These are phyloP conservation scores for Alternaria gansuensis DNA, from an alignment of 2,329 filamentous ascomycete genomes.

Conservation along the genomic window DNA sequence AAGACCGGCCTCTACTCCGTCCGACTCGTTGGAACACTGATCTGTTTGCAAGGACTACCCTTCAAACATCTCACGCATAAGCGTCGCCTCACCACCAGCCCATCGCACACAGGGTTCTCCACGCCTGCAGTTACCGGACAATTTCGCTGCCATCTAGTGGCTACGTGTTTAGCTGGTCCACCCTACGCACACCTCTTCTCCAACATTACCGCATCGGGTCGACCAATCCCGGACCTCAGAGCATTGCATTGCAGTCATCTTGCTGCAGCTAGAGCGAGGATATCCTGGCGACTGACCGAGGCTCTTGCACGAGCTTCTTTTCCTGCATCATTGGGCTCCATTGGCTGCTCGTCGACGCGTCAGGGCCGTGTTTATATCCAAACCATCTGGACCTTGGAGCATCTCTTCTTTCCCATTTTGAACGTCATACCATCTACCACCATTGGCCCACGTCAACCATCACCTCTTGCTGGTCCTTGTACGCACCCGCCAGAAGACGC, in stretches of 20 bases:
- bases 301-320: constrained; percentile 48
- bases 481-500: constrained; percentile 22
- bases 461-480: constrained; percentile 24
- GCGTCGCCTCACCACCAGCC: constrained; percentile 42
- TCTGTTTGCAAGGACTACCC: constrained; percentile 49
- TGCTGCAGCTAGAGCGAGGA: constrained; percentile 50
- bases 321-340: constrained; percentile 48
- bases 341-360: constrained; percentile 50
- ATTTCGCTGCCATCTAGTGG: constrained; percentile 42
- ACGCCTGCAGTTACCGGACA: constrained; percentile 46
- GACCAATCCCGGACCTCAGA: constrained; percentile 44
- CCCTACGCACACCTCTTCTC: constrained; percentile 42
- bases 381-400: constrained; percentile 43
- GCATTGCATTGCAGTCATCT: constrained; percentile 38
- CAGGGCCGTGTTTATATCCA: constrained; percentile 51
- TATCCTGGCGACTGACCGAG: constrained; percentile 50
- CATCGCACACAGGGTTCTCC: constrained; percentile 43
- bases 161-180: constrained; percentile 45
- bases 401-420: constrained; percentile 38
- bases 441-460: constrained; percentile 19
- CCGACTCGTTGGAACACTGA: constrained; percentile 45
- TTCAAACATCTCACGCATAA: constrained; percentile 45
- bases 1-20: constrained; percentile 32
- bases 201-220: constrained; percentile 52
- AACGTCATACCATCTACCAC: constrained; percentile 40